These are phyloP conservation scores for Groenewaldozyma tartarivorans DNA, from an alignment of 805 yeast species.

Conservation along the genomic window DNA sequence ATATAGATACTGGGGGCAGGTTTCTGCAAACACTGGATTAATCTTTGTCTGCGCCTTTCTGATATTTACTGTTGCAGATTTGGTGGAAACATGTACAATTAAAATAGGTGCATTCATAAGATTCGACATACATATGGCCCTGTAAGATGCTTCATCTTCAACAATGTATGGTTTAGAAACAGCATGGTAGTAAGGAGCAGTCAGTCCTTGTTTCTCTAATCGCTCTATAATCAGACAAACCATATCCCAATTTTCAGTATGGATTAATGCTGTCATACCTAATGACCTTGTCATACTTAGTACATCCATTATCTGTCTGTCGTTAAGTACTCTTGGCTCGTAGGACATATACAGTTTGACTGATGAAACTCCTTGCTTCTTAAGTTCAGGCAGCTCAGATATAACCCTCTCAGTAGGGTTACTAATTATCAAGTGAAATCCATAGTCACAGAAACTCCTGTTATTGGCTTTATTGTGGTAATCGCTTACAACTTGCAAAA, in stretches of 20 bases:
- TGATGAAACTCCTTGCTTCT: constrained; percentile 31
- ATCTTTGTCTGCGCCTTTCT: constrained; percentile 33
- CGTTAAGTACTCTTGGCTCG: constrained; percentile 33
- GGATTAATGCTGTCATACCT: constrained; percentile 40
- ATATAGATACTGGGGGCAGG: constrained; percentile 42
- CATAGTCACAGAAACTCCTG: constrained; percentile 38
- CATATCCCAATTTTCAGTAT: constrained; percentile 43
- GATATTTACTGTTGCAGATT: constrained; percentile 33
- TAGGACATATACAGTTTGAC: constrained; percentile 40
- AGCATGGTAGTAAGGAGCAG: constrained; percentile 38
- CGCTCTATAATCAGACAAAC: constrained; percentile 33
- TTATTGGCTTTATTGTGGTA: constrained; percentile 25
- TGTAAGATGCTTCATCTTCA: constrained; percentile 42
- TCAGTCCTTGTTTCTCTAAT: constrained; percentile 29
- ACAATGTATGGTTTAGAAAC: constrained; percentile 36
- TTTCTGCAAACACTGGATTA: constrained; percentile 39
- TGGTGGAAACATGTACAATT: constrained; percentile 41
- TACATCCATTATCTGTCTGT: constrained; percentile 32
- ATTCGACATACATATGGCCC: constrained; percentile 37
- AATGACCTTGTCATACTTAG: constrained; percentile 32
- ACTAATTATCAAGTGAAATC: constrained; percentile 37
- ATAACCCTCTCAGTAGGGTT: constrained; percentile 26
- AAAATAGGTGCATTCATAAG: constrained; percentile 37
- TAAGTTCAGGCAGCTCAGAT: constrained; percentile 27
- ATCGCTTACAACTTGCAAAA: constrained; percentile 25